Evolutionary conservation across 495 filamentous ascomycete genomes (phyloP).

Genomic region (Lasiosphaeria ovina): DNA sequence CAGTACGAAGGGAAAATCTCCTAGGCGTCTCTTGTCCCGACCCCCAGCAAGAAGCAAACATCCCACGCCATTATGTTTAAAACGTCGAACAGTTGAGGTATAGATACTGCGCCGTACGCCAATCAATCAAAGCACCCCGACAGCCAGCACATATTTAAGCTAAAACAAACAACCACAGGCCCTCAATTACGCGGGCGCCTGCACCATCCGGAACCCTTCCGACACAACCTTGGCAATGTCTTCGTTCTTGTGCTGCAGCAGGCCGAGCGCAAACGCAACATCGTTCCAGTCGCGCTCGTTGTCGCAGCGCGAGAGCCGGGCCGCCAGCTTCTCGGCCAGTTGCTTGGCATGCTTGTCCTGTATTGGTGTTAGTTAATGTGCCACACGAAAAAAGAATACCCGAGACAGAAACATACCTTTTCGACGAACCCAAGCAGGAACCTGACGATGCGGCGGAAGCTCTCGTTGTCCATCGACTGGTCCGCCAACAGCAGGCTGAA

Average conservation of each 20-base stretch:
- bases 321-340: slow-evolving; percentile 88
- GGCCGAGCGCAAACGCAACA: slow-evolving; percentile 82
- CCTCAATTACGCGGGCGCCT: slow-evolving; percentile 17
- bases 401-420: slow-evolving; percentile 61
- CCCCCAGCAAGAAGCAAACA: too few relatives aligned
- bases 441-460: slow-evolving; percentile 79
- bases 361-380: slow-evolving; percentile 13
- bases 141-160: not conserved
- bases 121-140: not conserved
- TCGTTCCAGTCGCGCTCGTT: slow-evolving; percentile 96
- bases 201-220: slow-evolving; percentile 84
- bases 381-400: not conserved
- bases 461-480: slow-evolving; percentile 74
- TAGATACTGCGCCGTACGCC: too few relatives aligned
- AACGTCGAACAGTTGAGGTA: too few relatives aligned
- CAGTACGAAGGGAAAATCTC: too few relatives aligned
- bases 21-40: too few relatives aligned
- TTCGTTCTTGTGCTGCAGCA: slow-evolving; percentile 96
- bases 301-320: slow-evolving; percentile 80
- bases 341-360: slow-evolving; percentile 98
- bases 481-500: slow-evolving; percentile 89
- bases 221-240: slow-evolving; percentile 82
- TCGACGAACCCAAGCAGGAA: slow-evolving; percentile 95
- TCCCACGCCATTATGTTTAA: too few relatives aligned
- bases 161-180: not conserved